Evolutionary conservation across 768 basidiomycete species (phyloP), one percentile per base, ranked within the genome.

Genomic region (Naganishia friedmannii): DNA sequence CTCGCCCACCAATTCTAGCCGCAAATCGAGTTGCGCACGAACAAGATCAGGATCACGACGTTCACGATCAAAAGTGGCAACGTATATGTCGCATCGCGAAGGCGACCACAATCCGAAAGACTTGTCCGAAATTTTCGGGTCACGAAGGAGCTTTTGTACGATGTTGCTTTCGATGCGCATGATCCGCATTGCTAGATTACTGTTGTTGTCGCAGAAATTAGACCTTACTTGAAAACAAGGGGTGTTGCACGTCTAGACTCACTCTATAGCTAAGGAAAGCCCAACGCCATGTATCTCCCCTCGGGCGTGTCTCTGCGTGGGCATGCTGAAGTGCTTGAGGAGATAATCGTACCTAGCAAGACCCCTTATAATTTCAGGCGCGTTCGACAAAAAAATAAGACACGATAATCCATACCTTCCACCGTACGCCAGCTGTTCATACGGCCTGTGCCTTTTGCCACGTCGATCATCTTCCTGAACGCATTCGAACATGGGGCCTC

Each of bases 401-500:
- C 13, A 34, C 32, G n/a, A 29, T 29, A 12, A 26, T 55, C n/a
- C 76, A 48, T 34, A 77, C 75, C 77, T 70, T 4, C 79, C 79
- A 23, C 79, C 79, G 51, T 72, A 76, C 0, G 78, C 78, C 12
- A 80, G 68, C 10, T 79, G 71, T 10, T 80, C 79, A 10, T 74
- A 69, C 45, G 73, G 76, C 65, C 75, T 77, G 12, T 74, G 72
- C 39, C 73, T 75, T 76, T n/a, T 74, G 34, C 15, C 32, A 39
- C 32, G 57, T 58, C 37, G 2, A 39, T 58, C 57, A 23, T 58
- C 74, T 34, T 74, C 65, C 17, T 74, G 67, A 9, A 79, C 75
- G 58, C 76, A 78, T 60, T 80, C 78, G 65, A 80, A 80, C 76
- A 79, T 79, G 67, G 79, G 67, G n/a, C 79, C 79, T 4, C 77